A percentile compares a stretch with the other conserved stretches of the same genome.
Conservation (phyloP, 768 basidiomycete genomes). For the Chiua virens region DNA sequence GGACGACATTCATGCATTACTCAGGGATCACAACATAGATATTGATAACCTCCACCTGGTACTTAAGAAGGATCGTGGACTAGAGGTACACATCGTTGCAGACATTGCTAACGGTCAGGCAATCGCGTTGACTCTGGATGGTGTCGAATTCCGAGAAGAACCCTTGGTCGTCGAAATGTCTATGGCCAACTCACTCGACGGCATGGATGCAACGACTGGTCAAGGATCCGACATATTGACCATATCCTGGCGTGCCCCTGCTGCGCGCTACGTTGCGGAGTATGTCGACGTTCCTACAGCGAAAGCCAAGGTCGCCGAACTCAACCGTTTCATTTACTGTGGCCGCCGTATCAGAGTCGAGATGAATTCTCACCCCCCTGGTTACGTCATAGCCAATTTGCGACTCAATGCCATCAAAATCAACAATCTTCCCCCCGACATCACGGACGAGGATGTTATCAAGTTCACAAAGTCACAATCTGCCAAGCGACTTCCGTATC, state of each 20-base stretch:
- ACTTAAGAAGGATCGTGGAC: constrained; percentile 26
- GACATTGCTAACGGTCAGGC: constrained; percentile 39
- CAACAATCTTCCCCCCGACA: too few relatives aligned
- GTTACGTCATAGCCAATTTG: too few relatives aligned
- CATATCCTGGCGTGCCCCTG: constrained; percentile 50
- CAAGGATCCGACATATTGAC: constrained; percentile 35
- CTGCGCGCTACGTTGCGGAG: constrained; percentile 40
- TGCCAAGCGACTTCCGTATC: constrained; percentile 16
- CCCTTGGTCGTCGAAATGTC: too few relatives aligned
- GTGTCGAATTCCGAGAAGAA: constrained; percentile 43
- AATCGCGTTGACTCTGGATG: constrained; percentile 46
- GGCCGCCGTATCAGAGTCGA: constrained; percentile 39
- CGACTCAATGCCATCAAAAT: too few relatives aligned
- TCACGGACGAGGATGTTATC: constrained; percentile 20
- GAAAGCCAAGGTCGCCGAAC: not conserved
- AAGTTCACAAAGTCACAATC: constrained; percentile 27
- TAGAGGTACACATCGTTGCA: constrained; percentile 41
- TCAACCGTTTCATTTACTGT: too few relatives aligned
- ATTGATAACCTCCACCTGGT: too few relatives aligned
- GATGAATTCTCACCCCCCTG: too few relatives aligned
- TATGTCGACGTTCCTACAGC: too few relatives aligned
- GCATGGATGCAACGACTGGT: too few relatives aligned
- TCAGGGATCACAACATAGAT: constrained; percentile 42
- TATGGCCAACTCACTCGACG: too few relatives aligned
- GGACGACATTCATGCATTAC: constrained; percentile 40